Evolutionary conservation across 208 protist genomes (phyloP).

Genomic region (Crithidia fasciculata): DNA sequence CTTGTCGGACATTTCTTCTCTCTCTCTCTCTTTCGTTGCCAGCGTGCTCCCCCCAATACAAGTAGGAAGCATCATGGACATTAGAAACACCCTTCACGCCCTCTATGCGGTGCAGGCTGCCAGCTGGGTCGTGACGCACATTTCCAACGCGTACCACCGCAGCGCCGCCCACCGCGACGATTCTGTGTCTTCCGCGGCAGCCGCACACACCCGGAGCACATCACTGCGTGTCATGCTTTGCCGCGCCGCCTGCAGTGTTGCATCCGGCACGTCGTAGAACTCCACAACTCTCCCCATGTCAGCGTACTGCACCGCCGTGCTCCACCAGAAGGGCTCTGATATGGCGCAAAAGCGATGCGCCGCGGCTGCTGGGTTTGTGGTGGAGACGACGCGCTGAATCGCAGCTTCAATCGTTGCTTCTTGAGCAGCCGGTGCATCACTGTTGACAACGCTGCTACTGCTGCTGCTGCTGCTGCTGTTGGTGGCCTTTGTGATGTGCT

Average conservation of each 20-base stretch:
- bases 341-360: conserved; percentile 10
- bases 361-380: conserved; percentile 15
- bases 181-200: neutral
- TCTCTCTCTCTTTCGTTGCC: neutral
- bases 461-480: too few species aligned
- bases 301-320: conserved; percentile 12
- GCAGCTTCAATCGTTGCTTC: neutral
- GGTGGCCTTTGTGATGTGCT: too few species aligned
- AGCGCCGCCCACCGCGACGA: conserved; percentile 16
- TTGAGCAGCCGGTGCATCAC: too few species aligned
- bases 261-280: conserved; percentile 39
- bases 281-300: conserved; percentile 21
- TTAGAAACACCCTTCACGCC: too few species aligned
- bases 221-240: conserved; percentile 25
- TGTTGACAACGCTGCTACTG: too few species aligned
- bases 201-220: conserved; percentile 1
- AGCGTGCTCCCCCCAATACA: too few species aligned
- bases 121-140: conserved; percentile 62
- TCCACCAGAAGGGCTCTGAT: conserved; percentile 22
- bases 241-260: conserved; percentile 27
- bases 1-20: neutral
- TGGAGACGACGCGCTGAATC: conserved; percentile 1
- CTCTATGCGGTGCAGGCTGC: conserved; percentile 45
- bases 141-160: conserved; percentile 47
- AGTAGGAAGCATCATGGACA: too few species aligned